Evolutionary conservation across 148 eudicot species (phyloP).

Genomic region (Chenopodium quinoa): DNA sequence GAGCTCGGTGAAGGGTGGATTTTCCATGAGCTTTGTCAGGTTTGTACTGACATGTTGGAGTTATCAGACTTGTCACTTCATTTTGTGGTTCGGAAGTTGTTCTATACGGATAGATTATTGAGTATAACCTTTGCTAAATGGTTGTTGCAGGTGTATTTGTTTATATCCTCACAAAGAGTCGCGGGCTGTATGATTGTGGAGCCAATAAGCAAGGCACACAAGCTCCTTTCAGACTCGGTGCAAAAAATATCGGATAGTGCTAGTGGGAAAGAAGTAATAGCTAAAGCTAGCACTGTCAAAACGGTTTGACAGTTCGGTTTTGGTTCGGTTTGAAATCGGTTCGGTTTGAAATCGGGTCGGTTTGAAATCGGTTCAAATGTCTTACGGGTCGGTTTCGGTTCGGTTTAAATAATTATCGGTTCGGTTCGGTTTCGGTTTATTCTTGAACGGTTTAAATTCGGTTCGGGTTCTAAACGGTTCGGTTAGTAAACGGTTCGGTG

Average conservation of each 20-base stretch:
- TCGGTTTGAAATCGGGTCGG: too few species aligned
- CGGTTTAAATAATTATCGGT: too few species aligned
- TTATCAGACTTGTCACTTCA: background rate
- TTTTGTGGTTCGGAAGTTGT: background rate
- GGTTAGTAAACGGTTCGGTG: too few species aligned
- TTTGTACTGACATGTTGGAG: slow-evolving; percentile 12
- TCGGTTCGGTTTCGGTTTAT: too few species aligned
- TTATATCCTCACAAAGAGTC: slow-evolving; percentile 53
- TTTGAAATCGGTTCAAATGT: too few species aligned
- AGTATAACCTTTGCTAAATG: background rate
- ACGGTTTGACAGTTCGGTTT: too few species aligned
- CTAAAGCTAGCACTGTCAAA: too few species aligned
- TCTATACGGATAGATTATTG: background rate
- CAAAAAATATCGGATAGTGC: slow-evolving; percentile 17
- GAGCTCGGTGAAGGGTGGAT: slow-evolving; percentile 96
- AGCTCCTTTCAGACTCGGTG: slow-evolving; percentile 38
- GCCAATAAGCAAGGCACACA: slow-evolving; percentile 59
- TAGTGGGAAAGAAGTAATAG: slow-evolving; percentile 36
- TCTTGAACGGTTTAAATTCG: too few species aligned
- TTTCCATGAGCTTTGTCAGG: slow-evolving; percentile 63
- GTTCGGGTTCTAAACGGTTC: too few species aligned
- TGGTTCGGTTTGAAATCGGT: too few species aligned
- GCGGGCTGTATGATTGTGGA: slow-evolving; percentile 77
- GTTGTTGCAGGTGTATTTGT: slow-evolving; percentile 64
- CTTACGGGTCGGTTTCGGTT: too few species aligned